Conservation (phyloP, 768 basidiomycete genomes). For the Lyophyllum decastes region DNA sequence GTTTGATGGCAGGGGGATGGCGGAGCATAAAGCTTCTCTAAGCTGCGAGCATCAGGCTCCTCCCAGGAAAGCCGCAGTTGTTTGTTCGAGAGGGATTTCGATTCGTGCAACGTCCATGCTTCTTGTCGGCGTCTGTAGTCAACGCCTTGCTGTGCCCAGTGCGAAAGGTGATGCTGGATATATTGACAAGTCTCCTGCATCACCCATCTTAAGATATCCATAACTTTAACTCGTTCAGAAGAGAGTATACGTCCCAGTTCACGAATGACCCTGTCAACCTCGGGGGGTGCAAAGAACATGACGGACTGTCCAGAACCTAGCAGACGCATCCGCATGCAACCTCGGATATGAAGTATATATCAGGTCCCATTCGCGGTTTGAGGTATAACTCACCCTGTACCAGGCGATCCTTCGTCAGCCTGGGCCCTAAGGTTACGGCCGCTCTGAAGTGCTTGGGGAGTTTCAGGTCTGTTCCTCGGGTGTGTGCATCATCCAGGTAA, state of each 20-base stretch:
- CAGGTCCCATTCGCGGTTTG: too few relatives aligned
- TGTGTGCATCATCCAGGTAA: constrained; percentile 58
- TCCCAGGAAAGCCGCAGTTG: constrained; percentile 32
- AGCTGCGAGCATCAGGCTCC: constrained; percentile 35
- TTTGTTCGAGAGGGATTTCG: constrained; percentile 1
- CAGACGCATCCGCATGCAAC: constrained; percentile 56
- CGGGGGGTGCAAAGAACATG: constrained; percentile 46
- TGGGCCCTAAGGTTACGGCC: constrained; percentile 51
- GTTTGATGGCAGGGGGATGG: not conserved
- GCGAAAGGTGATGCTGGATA: constrained; percentile 38
- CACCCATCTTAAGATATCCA: constrained; percentile 44
- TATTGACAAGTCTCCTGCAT: constrained; percentile 45
- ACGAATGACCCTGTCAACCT: constrained; percentile 40
- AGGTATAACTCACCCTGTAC: constrained; percentile 42
- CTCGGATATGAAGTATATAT: too few relatives aligned
- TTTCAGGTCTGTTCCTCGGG: constrained; percentile 54
- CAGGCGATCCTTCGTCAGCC: constrained; percentile 52
- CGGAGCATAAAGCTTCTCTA: constrained; percentile 38
- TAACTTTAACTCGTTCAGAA: not conserved
- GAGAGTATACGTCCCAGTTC: constrained; percentile 32
- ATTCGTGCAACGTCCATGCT: constrained; percentile 13
- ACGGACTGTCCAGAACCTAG: constrained; percentile 48
- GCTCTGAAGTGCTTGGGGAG: constrained; percentile 42
- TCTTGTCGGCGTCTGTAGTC: constrained; percentile 29
- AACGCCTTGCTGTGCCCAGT: constrained; percentile 43